These are phyloP conservation scores for Monosporascus ibericus DNA, from an alignment of 2,329 filamentous ascomycete species.

Conservation along the genomic window DNA sequence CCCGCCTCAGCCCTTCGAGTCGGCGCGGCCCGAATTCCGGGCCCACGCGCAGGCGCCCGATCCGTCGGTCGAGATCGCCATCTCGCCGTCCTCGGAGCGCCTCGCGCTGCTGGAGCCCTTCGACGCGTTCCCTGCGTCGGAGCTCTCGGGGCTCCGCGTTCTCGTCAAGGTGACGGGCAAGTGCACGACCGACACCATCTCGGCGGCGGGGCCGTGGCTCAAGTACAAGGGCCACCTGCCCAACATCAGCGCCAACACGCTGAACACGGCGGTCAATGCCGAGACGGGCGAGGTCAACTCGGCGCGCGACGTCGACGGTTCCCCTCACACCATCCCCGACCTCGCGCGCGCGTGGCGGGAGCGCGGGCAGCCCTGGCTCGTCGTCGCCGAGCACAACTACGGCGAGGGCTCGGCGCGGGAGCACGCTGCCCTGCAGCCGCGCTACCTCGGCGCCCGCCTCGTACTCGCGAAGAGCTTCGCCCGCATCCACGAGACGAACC, in stretches of 20 bases:
- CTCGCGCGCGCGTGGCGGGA: conserved; percentile 80
- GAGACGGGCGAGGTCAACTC: conserved; percentile 89
- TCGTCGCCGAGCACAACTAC: conserved; percentile 97
- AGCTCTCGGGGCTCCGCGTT: conserved; percentile 73
- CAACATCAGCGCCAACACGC: conserved; percentile 95
- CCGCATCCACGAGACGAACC: conserved; percentile 89
- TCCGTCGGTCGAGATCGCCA: conserved; percentile 62
- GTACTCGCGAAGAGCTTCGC: conserved; percentile 85
- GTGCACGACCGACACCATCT: conserved; percentile 98
- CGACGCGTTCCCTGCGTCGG: conserved; percentile 67
- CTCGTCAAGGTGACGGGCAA: conserved; percentile 96
- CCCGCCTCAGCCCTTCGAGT: conserved; percentile 61
- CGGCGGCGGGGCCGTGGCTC: conserved; percentile 91
- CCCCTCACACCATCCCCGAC: conserved; percentile 73
- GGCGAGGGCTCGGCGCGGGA: conserved; percentile 86
- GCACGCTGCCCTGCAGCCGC: conserved; percentile 82
- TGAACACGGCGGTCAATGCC: conserved; percentile 90
- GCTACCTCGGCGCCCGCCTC: conserved; percentile 81
- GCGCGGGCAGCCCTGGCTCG: conserved; percentile 73
- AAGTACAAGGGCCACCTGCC: conserved; percentile 99
- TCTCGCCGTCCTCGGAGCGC: conserved; percentile 82
- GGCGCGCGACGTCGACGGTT: conserved; percentile 81
- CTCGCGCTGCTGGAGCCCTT: conserved; percentile 91
- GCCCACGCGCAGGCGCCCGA: conserved; percentile 69
- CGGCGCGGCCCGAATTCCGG: conserved; percentile 59